Evolutionary conservation across 192 early-diverging fungal species (phyloP).

Genomic region (Coemansia sp.): DNA sequence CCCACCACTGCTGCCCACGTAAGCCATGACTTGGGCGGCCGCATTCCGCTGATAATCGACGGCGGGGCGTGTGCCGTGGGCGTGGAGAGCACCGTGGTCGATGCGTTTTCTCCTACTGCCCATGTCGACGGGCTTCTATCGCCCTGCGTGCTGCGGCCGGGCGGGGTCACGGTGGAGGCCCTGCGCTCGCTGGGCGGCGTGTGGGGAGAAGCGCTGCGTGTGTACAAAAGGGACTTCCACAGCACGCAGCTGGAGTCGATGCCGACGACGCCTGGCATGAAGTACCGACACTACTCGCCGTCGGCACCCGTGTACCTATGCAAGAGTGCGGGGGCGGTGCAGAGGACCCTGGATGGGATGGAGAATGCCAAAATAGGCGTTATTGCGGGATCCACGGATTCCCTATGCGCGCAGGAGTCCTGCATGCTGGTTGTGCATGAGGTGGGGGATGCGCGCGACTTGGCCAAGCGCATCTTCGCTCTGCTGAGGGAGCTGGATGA

Average conservation of each 20-base stretch:
- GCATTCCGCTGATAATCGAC: constrained; percentile 87
- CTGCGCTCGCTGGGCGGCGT: constrained; percentile 58
- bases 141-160: constrained; percentile 87
- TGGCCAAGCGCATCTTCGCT: constrained; percentile 81
- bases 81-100: constrained; percentile 92
- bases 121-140: constrained; percentile 15
- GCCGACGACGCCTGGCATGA: constrained; percentile 99
- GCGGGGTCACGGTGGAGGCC: constrained; percentile 84
- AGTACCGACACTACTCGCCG: constrained; percentile 97
- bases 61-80: constrained; percentile 86
- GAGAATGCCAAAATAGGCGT: constrained; percentile 8
- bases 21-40: constrained; percentile 69
- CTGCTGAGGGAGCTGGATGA: constrained; percentile 76
- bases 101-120: constrained; percentile 54
- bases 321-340: constrained; percentile 1
- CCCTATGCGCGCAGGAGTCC: background rate
- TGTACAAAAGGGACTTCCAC: constrained; percentile 78
- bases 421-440: constrained; percentile 13
- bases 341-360: background rate
- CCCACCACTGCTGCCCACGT: constrained; percentile 93
- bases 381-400: constrained; percentile 2
- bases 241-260: constrained; percentile 66
- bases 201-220: constrained; percentile 60
- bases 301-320: constrained; percentile 81
- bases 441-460: constrained; percentile 57